Conservation (phyloP, 2,329 filamentous ascomycete genomes). For the Penicillium sp. region DNA sequence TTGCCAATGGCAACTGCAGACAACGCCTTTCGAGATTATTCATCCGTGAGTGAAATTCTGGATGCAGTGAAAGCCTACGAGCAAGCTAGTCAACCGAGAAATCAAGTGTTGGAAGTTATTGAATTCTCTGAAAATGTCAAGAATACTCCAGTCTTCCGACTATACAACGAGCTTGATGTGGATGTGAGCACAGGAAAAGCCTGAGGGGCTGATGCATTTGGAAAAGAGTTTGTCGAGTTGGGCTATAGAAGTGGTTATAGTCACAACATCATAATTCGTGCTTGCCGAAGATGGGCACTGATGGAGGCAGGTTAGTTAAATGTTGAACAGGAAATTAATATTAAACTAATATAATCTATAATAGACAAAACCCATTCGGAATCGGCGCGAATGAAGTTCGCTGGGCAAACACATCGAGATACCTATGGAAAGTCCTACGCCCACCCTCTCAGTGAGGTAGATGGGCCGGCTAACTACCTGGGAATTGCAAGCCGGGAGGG, state of each 20-base stretch:
- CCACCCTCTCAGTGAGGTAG: constrained; percentile 15
- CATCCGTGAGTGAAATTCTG: constrained; percentile 11
- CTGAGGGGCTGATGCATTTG: constrained; percentile 12
- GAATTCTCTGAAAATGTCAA: constrained; percentile 9
- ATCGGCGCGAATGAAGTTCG: constrained; percentile 13
- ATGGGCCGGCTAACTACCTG: constrained; percentile 16
- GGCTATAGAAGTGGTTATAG: constrained; percentile 12
- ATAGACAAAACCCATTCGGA: constrained; percentile 15
- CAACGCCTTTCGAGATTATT: constrained; percentile 13
- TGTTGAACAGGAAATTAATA: constrained; percentile 1
- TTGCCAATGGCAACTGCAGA: constrained; percentile 16
- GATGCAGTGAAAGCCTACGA: constrained; percentile 6
- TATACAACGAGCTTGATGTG: constrained; percentile 10
- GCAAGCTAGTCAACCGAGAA: constrained; percentile 3
- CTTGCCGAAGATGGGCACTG: constrained; percentile 13
- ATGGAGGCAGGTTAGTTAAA: constrained; percentile 12
- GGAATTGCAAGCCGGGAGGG: constrained; percentile 11
- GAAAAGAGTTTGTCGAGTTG: constrained; percentile 13
- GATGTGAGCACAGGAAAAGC: constrained; percentile 6
- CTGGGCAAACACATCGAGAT: constrained; percentile 5
- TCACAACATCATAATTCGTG: constrained; percentile 12
- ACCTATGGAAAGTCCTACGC: constrained; percentile 16
- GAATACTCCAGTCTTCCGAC: constrained; percentile 13
- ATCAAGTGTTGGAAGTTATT: constrained; percentile 13
- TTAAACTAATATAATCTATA: background rate